phyloP scores from a whole-genome alignment of 148 eudicot species.

The Chenopodium formosanum region DNA sequence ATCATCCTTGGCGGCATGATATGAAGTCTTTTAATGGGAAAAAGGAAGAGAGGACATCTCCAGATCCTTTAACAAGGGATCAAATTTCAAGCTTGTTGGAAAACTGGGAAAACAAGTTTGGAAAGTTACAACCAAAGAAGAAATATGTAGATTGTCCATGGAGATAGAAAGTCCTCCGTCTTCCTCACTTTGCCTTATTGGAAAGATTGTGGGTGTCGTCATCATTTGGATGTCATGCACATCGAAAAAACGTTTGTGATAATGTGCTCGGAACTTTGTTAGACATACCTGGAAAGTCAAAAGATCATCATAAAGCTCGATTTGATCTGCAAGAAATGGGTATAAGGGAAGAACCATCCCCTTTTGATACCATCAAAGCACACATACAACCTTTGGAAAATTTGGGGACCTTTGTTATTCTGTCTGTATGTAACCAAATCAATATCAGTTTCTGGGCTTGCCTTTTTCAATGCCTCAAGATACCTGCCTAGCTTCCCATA shows the following conservation, averaged over 20 bases:
- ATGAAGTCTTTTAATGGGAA: too few relatives aligned
- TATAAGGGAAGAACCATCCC: conserved; percentile 5
- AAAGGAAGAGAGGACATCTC: too few relatives aligned
- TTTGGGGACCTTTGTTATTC: not conserved
- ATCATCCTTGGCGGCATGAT: too few relatives aligned
- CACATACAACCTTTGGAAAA: not conserved
- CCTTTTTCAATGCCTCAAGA: not conserved
- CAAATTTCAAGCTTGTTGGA: too few relatives aligned
- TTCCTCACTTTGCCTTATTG: conserved; percentile 9
- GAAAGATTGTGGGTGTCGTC: not conserved
- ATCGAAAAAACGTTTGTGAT: not conserved
- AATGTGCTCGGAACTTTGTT: conserved; percentile 6
- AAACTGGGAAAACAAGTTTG: too few relatives aligned
- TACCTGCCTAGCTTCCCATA: not conserved
- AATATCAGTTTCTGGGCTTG: not conserved
- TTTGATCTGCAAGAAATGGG: not conserved
- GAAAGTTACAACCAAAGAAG: too few relatives aligned
- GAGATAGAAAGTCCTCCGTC: conserved; percentile 1
- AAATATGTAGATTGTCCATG: too few relatives aligned
- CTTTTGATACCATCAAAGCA: not conserved
- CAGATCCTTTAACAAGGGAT: too few relatives aligned
- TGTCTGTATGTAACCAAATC: too few relatives aligned
- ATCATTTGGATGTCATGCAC: conserved; percentile 12
- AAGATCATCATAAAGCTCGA: not conserved
- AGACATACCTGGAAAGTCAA: too few relatives aligned